Evolutionary conservation across 176 grass and related monocot species (phyloP), one percentile per base, ranked within the genome.

Genomic region (Carex littledalei): DNA sequence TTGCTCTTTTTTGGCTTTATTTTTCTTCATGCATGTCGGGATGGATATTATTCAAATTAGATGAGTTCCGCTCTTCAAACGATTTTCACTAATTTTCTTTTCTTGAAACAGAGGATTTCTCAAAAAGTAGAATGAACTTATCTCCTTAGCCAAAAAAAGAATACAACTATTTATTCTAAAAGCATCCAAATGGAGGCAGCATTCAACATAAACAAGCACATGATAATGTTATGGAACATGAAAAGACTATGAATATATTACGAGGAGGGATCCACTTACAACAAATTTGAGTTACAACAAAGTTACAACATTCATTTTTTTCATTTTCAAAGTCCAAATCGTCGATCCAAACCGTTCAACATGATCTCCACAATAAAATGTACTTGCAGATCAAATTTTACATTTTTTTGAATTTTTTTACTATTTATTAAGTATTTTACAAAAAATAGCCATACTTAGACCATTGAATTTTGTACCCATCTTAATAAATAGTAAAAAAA

Each of bases 1-100:
- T 16, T 69, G 67, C 52, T 22, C 63, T 81, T 82, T 53, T 85
- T 82, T 81, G 73, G 91, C 87, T 86, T 73, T 83, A 88, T 72
- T 78, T 90, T 81, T 78, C 64, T 76, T 32, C 84, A 63, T 77
- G 75, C 84, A 21, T 74, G 55, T 55, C 68, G 57, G 62, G 53
- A 78, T 66, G 61, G 45, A 82, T 63, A 84, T 39, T 81, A 31
- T 78, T 35, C 17, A 65, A 34, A 84, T 84, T 75, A 54, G 31
- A 77, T 63, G 54, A 87, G 83, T 55, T 88, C 39, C 31, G 39
- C 64, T 59, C 16, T 26, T 66, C 68, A 81, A 83, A 21, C 49
- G 1, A 62, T n/a, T 47, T 81, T 71, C 43, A 49, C 32, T 64
- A 63, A 18, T 79, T 85, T 26, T 64, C 9, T 68, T 78, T 29